Percentiles rank a stretch among this genome's conserved stretches.
These are phyloP conservation scores for Coelastrella sp. DNA, from an alignment of 139 green algal genomes.

Conservation along the genomic window DNA sequence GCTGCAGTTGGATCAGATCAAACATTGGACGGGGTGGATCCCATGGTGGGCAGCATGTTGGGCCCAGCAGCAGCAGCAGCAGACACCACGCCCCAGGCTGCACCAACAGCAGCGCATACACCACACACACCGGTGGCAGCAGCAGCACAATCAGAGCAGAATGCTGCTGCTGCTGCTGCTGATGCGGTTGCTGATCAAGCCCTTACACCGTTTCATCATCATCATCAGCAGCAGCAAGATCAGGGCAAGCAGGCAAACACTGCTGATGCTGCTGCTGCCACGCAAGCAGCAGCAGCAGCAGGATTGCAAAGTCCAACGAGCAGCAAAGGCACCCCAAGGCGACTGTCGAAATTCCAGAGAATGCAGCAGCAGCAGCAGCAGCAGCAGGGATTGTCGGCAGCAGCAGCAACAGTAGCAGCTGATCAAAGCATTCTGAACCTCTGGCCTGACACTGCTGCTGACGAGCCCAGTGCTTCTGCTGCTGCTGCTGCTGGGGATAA, in stretches of 20 bases:
- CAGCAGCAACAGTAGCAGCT: background rate
- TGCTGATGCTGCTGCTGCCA: background rate
- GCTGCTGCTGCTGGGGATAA: background rate
- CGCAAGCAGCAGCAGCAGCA: background rate
- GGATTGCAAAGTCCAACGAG: background rate
- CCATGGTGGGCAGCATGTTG: too few species aligned
- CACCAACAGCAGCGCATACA: background rate
- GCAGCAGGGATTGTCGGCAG: background rate
- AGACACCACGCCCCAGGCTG: background rate
- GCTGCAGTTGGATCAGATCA: too few species aligned
- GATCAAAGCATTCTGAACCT: background rate
- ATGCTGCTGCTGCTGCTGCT: background rate
- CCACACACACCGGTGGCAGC: background rate
- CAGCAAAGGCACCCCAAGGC: background rate
- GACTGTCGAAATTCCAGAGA: background rate
- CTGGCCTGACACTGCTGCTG: background rate
- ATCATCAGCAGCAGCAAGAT: too few species aligned
- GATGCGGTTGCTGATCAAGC: background rate
- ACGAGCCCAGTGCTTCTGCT: background rate
- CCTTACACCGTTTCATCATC: too few species aligned
- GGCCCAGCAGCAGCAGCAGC: background rate
- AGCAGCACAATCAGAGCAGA: background rate
- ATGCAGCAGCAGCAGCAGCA: background rate
- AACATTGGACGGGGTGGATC: too few species aligned
- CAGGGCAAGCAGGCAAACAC: too few species aligned